Base-by-base conservation (phyloP, 2,329 filamentous ascomycete genomes). In the Coleophoma eucalyptorum region DNA sequence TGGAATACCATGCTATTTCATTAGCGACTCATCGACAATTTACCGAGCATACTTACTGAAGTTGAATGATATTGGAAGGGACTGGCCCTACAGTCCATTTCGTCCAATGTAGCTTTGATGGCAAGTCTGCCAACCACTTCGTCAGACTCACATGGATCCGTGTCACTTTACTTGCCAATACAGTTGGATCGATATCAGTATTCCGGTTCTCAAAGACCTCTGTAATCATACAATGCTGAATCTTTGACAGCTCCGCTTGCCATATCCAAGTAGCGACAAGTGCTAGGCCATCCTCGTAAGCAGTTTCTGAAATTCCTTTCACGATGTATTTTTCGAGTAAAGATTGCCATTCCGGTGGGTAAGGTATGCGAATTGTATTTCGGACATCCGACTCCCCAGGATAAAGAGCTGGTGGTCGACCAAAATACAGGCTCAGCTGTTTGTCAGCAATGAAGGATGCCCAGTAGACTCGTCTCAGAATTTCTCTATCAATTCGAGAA, bases 351-450 rank as follows among this genome's bases (percentile, higher is more conserved):
- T 76, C 74, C 1, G 72, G 68, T 0, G 75, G 75, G 49, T 77
- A 78, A 8, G 74, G 73, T 4, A 78, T 67, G 11, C 73, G 65
- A 43, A 75, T 72, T 1, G 74, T 76, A 51, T 75, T 74, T 4
- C 70, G 67, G 2, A 78, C 75, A 48, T 78, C 75, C 10, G 74
- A 75, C 54, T 75, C 73, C 49, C 72, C 68, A 0, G 74, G 75
- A 49, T 78, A 72, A 0, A 78, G 62, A 5, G 74, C 75, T 1
- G 75, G 74, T 15, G 75, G 75, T 18, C 75, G 68, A 10, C 75
- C 75, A 58, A 78, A 78, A 57, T 75, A 77, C 6, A 78, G 61
- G 52, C 74, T 77, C 8, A 78, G 64, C 53, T 78, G 74, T 60
- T 77, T 78, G 48, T 78, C 75, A 1, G 69, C 73, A 15, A 72